Conservation (phyloP, 768 basidiomycete species). For the Flagelloscypha sp. region DNA sequence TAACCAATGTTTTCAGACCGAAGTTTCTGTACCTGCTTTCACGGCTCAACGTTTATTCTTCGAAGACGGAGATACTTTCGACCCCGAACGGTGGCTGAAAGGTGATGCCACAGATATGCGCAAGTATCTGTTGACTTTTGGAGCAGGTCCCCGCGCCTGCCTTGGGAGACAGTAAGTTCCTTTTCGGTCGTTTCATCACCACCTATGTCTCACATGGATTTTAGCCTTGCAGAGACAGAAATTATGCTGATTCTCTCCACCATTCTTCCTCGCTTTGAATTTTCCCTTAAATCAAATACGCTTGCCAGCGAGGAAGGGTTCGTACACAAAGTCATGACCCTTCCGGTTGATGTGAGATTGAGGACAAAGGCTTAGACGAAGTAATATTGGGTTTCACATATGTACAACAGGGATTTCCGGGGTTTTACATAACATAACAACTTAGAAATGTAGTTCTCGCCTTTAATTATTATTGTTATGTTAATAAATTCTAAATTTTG, state of each 20-base stretch:
- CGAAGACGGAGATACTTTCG: constrained; percentile 27
- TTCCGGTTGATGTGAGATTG: too few species aligned
- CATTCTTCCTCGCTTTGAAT: constrained; percentile 17
- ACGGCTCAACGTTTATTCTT: constrained; percentile 22
- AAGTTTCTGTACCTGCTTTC: constrained; percentile 27
- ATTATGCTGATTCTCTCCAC: constrained; percentile 19
- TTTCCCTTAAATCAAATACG: constrained; percentile 12
- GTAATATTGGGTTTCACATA: too few species aligned
- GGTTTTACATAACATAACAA: too few species aligned
- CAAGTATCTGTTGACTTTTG: constrained; percentile 22
- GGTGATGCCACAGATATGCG: constrained; percentile 13
- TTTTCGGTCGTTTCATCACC: background rate
- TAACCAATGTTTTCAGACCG: constrained; percentile 14
- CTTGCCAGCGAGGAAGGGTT: constrained; percentile 21
- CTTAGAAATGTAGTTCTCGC: too few species aligned
- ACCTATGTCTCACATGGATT: constrained; percentile 5
- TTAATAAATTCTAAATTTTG: too few species aligned
- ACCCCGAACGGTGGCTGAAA: constrained; percentile 30
- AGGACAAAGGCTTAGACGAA: too few species aligned
- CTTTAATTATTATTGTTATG: too few species aligned
- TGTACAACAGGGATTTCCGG: too few species aligned
- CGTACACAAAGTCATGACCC: too few species aligned
- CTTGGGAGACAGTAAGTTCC: constrained; percentile 18
- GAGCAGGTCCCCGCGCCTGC: constrained; percentile 24
- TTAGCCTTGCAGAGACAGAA: constrained; percentile 21